Evolutionary conservation across 164 flowering plant species (phyloP), one percentile per base, ranked within the genome.

Genomic region (Aristolochia californica): DNA sequence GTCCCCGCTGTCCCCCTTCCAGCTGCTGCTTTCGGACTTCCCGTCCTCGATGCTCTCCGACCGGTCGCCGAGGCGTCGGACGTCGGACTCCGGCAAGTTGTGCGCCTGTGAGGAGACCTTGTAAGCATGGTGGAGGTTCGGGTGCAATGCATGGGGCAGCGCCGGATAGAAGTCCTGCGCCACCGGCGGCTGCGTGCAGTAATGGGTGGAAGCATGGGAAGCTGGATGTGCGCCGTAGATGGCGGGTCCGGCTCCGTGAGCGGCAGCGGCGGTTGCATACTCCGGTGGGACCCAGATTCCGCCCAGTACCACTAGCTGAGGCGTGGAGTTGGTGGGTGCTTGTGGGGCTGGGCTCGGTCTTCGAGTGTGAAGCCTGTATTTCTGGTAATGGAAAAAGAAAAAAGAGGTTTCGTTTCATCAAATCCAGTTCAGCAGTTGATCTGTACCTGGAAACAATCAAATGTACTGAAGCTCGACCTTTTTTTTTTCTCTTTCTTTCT

Each of bases 201-300:
- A 83, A 63, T 81, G 83, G 17, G 83, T 38, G 1, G 84, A 61
- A 5, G 81, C 68, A 18, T 73, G 85, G 44, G 87, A n/a, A 0
- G 75, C 60, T 0, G 80, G 76, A 44, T 75, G 81, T 4, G 88
- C 67, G 27, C 86, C 72, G 66, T 91, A 91, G 48, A 90, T 69
- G 57, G 83, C 59, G 9, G 80, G 65, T 20, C 70, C 63, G 1
- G 76, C 76, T 5, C 64, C 62, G 48, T 78, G 83, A 11, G 78
- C 74, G 2, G 77, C 71, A 0, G 81, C 80, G 3, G 85, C 82
- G 0, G 79, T 59, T 50, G 93, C 88, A 55, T 93, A 93, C 58
- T 91, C 98, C 0, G 85, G 93, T 55, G 95, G 98, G 63, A 91
- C 95, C 98, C 98, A 91, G 12, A 91, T 88, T 34, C 98, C 93